These are phyloP conservation scores for Leccinum barrowsii DNA, from an alignment of 768 basidiomycete species.

Conservation along the genomic window DNA sequence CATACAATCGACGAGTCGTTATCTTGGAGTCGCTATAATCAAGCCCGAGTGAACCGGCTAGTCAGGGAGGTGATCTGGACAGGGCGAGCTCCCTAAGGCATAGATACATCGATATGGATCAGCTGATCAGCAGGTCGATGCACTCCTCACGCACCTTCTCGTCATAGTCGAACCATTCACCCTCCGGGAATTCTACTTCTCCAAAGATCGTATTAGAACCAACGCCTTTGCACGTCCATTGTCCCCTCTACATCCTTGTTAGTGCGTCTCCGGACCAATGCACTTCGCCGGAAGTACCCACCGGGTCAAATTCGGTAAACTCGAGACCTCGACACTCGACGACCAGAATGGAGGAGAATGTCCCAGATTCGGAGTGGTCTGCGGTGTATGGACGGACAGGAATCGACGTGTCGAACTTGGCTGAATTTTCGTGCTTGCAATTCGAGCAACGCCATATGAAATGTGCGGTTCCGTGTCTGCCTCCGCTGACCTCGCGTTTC, in stretches of 20 bases:
- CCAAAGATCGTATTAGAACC: constrained; percentile 53
- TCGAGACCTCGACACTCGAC: constrained; percentile 89
- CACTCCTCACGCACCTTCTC: constrained; percentile 59
- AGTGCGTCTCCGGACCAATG: not conserved
- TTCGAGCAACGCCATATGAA: constrained; percentile 78
- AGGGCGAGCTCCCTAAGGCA: constrained; percentile 50
- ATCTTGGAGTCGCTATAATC: constrained; percentile 1
- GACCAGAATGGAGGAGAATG: constrained; percentile 61
- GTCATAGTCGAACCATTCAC: constrained; percentile 85
- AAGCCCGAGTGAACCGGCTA: constrained; percentile 67
- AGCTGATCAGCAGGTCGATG: not conserved
- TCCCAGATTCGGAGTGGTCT: constrained; percentile 46
- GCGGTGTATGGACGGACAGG: constrained; percentile 53
- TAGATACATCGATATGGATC: not conserved
- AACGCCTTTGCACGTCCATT: constrained; percentile 71
- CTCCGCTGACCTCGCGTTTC: constrained; percentile 57
- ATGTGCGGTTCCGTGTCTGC: constrained; percentile 67
- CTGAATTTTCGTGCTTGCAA: constrained; percentile 80
- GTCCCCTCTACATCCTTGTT: constrained; percentile 48
- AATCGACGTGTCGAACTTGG: constrained; percentile 63
- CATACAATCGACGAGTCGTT: too few species aligned
- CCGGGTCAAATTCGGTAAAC: constrained; percentile 76
- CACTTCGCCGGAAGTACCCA: constrained; percentile 29
- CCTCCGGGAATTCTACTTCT: constrained; percentile 51
- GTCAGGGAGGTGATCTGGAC: constrained; percentile 69